Base-by-base conservation (phyloP, 306 rosid genomes). In the Pyrus communis region DNA sequence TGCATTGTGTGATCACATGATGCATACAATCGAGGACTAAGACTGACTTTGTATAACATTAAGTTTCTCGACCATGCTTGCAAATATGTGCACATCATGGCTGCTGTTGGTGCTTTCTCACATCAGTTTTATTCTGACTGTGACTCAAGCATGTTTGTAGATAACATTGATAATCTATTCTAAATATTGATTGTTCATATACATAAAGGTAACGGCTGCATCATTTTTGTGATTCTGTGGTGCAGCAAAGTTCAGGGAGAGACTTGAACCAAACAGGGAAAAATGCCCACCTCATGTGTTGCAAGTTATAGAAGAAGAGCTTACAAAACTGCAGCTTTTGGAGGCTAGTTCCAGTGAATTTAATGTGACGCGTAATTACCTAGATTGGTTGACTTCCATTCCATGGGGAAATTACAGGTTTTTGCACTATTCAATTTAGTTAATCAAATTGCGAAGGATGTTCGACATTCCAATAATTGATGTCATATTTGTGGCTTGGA, bases 391-490 rank as follows among this genome's bases (percentile, higher is more conserved):
- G 93, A 96, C 98, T 63, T 95, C 89, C 71, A 91, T 96, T 62
- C 98, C 99, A 55, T 96, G 98, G 98, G 99, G 97, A 82, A 92
- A 88, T 83, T 92, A 88, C 91, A 92, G 99, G 99, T 96, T 78
- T 71, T 83, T 75, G 27, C 77, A 18, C 31, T 46, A 64, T 45
- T 75, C 46, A 77, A 79, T 28, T 9, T 30, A 60, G 43, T 27
- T 23, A 45, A 43, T 28, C 30, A 9, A 42, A 23, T 46, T 27
- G 21, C 25, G 25, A 54, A 62, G 60, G 45, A 74, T 28, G 21
- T 45, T 25, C 17, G 74, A 28, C 61, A 25, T 45, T 69, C 22
- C 58, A 69, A 40, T 49, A 27, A 28, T 17, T 49, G 3, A 23
- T 8, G 11, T 27, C 74, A 69, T 69, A 63, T 30, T 6, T 40